phyloP scores from a whole-genome alignment of 345 rosid species.

The Acer campestre region DNA sequence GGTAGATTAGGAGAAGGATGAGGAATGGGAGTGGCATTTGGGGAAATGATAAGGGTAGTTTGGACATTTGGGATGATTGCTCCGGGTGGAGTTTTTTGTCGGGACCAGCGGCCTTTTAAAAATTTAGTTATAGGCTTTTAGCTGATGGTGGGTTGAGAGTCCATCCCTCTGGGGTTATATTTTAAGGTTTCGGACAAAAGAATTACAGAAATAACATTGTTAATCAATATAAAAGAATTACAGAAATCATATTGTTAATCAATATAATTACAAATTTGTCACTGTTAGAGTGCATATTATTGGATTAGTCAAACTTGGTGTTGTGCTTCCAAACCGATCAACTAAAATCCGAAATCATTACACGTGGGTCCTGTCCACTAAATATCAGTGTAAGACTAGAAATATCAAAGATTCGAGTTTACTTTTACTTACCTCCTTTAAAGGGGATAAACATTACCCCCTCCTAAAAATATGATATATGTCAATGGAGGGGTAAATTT shows the following conservation, averaged over 20 bases:
- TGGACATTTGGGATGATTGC: slow-evolving; percentile 36
- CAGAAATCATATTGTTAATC: slow-evolving; percentile 7
- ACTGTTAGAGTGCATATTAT: not conserved
- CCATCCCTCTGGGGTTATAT: not conserved
- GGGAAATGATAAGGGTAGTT: slow-evolving; percentile 22
- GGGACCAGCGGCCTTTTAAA: slow-evolving; percentile 12
- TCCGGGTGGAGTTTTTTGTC: not conserved
- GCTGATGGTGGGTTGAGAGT: not conserved
- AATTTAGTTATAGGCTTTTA: slow-evolving; percentile 11
- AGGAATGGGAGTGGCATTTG: slow-evolving; percentile 7
- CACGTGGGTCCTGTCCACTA: not conserved
- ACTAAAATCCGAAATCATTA: not conserved
- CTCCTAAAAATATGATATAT: too few species aligned
- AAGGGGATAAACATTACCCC: too few species aligned
- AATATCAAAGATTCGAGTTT: too few species aligned
- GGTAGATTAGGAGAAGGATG: slow-evolving; percentile 31
- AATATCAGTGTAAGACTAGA: not conserved
- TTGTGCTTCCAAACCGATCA: not conserved
- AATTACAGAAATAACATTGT: slow-evolving; percentile 6
- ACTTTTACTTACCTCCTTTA: too few species aligned
- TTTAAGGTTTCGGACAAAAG: not conserved
- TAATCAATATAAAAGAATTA: not conserved
- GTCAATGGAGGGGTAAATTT: too few species aligned
- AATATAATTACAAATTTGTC: slow-evolving; percentile 13
- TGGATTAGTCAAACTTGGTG: slow-evolving; percentile 5